Percentiles rank a stretch among this genome's conserved stretches.
These are phyloP conservation scores for Tetrapisispora phaffii DNA, from an alignment of 805 yeast species.

Conservation along the genomic window DNA sequence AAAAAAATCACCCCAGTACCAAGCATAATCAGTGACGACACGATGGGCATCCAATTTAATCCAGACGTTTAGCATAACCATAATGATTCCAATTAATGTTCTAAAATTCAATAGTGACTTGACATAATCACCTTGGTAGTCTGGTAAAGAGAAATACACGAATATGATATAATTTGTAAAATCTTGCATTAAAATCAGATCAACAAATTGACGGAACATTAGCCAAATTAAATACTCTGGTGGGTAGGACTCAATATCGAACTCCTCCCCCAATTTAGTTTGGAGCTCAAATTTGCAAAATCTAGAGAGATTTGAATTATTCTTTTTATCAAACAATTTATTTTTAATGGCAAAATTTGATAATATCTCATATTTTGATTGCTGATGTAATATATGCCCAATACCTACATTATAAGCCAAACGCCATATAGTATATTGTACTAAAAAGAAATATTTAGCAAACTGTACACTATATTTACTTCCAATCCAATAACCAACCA, in stretches of 20 bases:
- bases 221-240: conserved; percentile 78
- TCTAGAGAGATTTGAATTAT: conserved; percentile 28
- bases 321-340: conserved; percentile 35
- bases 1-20: conserved; percentile 95
- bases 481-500: conserved; percentile 24
- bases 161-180: conserved; percentile 63
- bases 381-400: conserved; percentile 56
- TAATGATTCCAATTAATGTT: conserved; percentile 43
- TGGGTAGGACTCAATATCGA: conserved; percentile 38
- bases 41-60: conserved; percentile 81
- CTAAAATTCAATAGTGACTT: conserved; percentile 28
- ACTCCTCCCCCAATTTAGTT: conserved; percentile 33
- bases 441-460: conserved; percentile 35
- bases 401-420: conserved; percentile 67
- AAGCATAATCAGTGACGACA: conserved; percentile 83
- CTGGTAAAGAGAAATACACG: conserved; percentile 39
- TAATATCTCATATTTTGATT: conserved; percentile 47
- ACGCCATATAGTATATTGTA: conserved; percentile 64
- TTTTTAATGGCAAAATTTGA: conserved; percentile 42
- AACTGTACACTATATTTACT: conserved; percentile 12
- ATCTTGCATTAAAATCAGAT: conserved; percentile 75
- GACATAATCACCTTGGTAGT: conserved; percentile 6
- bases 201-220: conserved; percentile 67
- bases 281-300: conserved; percentile 38
- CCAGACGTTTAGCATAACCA: conserved; percentile 72